These are phyloP conservation scores for Neurospora africana DNA, from an alignment of 495 filamentous ascomycete genomes.

Conservation along the genomic window DNA sequence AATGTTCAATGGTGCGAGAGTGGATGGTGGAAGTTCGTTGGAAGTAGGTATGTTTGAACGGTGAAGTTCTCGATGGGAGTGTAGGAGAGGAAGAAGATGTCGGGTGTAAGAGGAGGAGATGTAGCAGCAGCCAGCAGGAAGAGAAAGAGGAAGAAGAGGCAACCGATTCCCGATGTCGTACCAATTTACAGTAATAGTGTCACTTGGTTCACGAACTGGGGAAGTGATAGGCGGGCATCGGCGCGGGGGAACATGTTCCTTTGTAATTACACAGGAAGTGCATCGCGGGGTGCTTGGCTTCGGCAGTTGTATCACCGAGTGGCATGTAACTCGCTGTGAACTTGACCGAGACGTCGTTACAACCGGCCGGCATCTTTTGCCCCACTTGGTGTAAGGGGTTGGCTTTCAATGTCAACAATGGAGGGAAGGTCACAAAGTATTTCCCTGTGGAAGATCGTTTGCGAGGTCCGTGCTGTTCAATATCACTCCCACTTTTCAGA, in stretches of 20 bases:
- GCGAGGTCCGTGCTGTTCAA: not conserved
- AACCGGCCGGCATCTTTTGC: not conserved
- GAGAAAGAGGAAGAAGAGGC: not conserved
- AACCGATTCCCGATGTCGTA: not conserved
- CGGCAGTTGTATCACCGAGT: not conserved
- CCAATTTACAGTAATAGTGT: not conserved
- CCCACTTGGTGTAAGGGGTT: not conserved
- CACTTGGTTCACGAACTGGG: not conserved
- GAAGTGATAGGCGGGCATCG: not conserved
- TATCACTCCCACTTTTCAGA: not conserved
- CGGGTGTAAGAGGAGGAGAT: not conserved
- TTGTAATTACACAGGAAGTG: not conserved
- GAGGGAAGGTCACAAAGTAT: not conserved
- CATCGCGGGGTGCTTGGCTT: not conserved
- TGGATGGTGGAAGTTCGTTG: not conserved
- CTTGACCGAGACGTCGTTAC: not conserved
- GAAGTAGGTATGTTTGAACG: not conserved
- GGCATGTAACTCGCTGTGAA: not conserved
- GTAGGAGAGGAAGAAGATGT: not conserved
- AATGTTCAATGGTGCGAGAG: not conserved
- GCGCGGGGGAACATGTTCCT: not conserved
- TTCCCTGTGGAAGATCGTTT: not conserved
- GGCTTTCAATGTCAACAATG: not conserved
- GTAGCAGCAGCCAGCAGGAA: not conserved
- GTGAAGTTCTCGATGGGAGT: not conserved